Evolutionary conservation across 2,329 filamentous ascomycete species (phyloP).

Genomic region (Capronia americana): DNA sequence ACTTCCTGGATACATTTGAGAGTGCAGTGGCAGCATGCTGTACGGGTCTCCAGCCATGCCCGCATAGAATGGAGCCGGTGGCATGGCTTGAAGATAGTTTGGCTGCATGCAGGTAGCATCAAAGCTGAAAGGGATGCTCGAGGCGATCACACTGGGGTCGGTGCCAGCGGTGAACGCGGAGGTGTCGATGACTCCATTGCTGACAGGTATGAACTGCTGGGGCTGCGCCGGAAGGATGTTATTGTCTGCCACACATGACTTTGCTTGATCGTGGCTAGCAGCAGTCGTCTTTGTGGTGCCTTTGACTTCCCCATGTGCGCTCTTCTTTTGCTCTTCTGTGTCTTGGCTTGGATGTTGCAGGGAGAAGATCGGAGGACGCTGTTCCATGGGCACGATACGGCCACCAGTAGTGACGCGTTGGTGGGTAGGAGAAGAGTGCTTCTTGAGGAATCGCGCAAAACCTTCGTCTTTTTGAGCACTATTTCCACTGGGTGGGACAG

Average conservation of each 20-base stretch:
- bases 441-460: slow-evolving; percentile 55
- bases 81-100: slow-evolving; percentile 23
- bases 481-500: slow-evolving; percentile 44
- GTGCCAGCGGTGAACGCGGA: slow-evolving; percentile 10
- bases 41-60: slow-evolving; percentile 26
- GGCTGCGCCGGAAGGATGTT: slow-evolving; percentile 15
- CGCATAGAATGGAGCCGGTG: slow-evolving; percentile 13
- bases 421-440: slow-evolving; percentile 56
- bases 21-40: slow-evolving; percentile 8
- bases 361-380: slow-evolving; percentile 48
- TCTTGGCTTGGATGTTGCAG: slow-evolving; percentile 29
- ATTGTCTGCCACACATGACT: slow-evolving; percentile 8
- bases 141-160: slow-evolving; percentile 17
- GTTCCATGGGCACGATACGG: slow-evolving; percentile 55
- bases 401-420: slow-evolving; percentile 58
- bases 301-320: slow-evolving; percentile 26
- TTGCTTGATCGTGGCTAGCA: slow-evolving; percentile 6
- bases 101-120: slow-evolving; percentile 16
- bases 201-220: slow-evolving; percentile 13
- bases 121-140: slow-evolving; percentile 17
- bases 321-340: slow-evolving; percentile 33
- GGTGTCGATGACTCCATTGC: slow-evolving; percentile 9
- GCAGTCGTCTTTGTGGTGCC: slow-evolving; percentile 8
- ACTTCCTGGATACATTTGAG: slow-evolving; percentile 21
- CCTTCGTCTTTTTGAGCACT: slow-evolving; percentile 49